A percentile compares a stretch with the other conserved stretches of the same genome.
phyloP scores from a whole-genome alignment of 2,329 filamentous ascomycete genomes.

The Endoconidiophora laricicola region DNA sequence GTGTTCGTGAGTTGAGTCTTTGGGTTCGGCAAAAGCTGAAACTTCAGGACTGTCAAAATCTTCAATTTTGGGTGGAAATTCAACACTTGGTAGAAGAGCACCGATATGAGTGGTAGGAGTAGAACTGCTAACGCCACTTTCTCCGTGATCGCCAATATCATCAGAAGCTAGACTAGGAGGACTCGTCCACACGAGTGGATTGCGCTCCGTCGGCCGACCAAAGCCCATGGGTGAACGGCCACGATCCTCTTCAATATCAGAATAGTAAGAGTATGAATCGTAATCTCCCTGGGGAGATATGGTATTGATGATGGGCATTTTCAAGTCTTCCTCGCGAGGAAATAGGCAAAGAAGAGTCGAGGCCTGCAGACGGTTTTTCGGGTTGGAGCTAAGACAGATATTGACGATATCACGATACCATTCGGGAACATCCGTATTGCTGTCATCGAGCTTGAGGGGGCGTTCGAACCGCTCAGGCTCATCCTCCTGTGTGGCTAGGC shows the following conservation, averaged over 20 bases:
- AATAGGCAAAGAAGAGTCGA: constrained; percentile 54
- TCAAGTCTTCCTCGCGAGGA: constrained; percentile 24
- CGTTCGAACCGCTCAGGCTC: constrained; percentile 65
- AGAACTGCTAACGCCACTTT: background rate
- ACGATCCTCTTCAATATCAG: constrained; percentile 7
- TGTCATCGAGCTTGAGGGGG: constrained; percentile 41
- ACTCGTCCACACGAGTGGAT: constrained; percentile 11
- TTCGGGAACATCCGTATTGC: constrained; percentile 48
- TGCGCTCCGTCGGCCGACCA: constrained; percentile 8
- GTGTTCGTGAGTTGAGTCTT: too few relatives aligned
- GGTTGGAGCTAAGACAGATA: constrained; percentile 59
- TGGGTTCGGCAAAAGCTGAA: constrained; percentile 3
- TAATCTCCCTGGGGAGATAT: constrained; percentile 14
- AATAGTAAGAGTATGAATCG: constrained; percentile 5
- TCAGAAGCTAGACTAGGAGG: constrained; percentile 10
- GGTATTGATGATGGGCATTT: constrained; percentile 15
- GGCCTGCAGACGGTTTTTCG: constrained; percentile 57
- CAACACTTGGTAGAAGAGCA: background rate
- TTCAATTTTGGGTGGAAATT: background rate
- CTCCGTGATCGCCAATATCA: constrained; percentile 6
- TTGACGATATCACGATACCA: constrained; percentile 67
- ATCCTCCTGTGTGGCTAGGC: constrained; percentile 70
- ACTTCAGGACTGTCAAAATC: constrained; percentile 1
- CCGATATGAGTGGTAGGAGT: background rate
- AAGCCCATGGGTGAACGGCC: constrained; percentile 12